Evolutionary conservation across 495 filamentous ascomycete species (phyloP).

Genomic region (Hypoxylon trugodes): DNA sequence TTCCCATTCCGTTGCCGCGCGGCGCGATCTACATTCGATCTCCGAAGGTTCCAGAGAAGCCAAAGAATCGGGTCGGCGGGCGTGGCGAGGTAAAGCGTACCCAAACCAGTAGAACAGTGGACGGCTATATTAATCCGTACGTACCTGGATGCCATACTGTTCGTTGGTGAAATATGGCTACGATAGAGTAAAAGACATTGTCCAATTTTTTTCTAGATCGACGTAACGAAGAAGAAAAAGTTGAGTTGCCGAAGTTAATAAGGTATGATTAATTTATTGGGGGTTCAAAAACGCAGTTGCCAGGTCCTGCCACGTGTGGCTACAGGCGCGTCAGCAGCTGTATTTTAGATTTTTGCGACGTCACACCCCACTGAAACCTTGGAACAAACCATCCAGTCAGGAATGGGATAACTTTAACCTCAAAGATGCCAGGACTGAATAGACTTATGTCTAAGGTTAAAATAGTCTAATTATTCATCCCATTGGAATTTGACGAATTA

Average conservation of each 20-base stretch:
- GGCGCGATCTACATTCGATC: constrained; percentile 23
- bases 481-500: no score
- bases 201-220: background rate
- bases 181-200: constrained; percentile 2
- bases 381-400: no score
- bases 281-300: constrained; percentile 27
- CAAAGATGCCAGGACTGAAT: background rate
- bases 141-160: constrained; percentile 42
- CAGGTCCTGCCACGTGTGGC: constrained; percentile 36
- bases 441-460: no score
- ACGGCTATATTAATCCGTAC: background rate
- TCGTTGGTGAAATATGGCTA: background rate
- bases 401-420: background rate
- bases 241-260: constrained; percentile 4
- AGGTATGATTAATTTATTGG: constrained; percentile 30
- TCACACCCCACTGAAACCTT: background rate
- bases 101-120: background rate
- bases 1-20: background rate
- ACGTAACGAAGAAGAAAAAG: background rate
- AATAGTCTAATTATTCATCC: no score
- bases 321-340: background rate
- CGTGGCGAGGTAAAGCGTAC: background rate
- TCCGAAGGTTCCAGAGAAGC: constrained; percentile 16
- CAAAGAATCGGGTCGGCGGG: background rate
- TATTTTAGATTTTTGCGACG: background rate